Evolutionary conservation across 108 stramenopile species (phyloP), one percentile per base, ranked within the genome.

Genomic region (Poteriospumella lacustris): DNA sequence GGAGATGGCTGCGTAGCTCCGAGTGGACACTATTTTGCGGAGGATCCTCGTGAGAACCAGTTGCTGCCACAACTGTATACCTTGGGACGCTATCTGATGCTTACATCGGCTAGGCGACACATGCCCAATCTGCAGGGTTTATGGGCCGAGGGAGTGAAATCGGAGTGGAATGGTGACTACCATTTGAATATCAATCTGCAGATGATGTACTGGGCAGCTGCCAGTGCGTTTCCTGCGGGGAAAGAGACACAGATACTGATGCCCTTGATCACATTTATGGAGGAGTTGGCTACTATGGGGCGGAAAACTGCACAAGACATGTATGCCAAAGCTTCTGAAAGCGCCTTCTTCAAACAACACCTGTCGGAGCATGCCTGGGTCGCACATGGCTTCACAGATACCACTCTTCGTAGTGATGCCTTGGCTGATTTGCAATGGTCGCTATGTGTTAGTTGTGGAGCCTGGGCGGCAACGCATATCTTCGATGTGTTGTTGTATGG

Each of bases 101-200:
- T 56, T 19, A 19, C 52, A 56, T 56, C 52, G 24, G 15, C 52
- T 19, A 19, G 19, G 52, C 52, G 24, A 56, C 24, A 15, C 24
- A 24, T 56, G 24, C 19, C 78, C 0, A 81, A 81, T 36, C 81
- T 81, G 29, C 81, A 81, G 64, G 81, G 81, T 36, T 39, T 80
- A 69, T 81, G 81, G 81, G 81, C 79, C 64, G 80, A 81, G 42
- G 80, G 68, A 5, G 68, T 78, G 0, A 24, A 39, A 58, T 76
- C 79, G 19, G 75, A 62, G 33, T 81, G 81, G 81, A 62, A 81
- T 34, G 81, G 81, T 9, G 81, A 81, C 80, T 81, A 81, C 59
- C 81, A 81, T 73, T 39, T 81, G 58, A 81, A 81, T 73, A 81
- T 81, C 26, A 81, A 81, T 58, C 33, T 81, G 62, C 81, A 81